Evolutionary conservation across 768 basidiomycete species (phyloP).

Genomic region (Neoboletus subvelutipes): DNA sequence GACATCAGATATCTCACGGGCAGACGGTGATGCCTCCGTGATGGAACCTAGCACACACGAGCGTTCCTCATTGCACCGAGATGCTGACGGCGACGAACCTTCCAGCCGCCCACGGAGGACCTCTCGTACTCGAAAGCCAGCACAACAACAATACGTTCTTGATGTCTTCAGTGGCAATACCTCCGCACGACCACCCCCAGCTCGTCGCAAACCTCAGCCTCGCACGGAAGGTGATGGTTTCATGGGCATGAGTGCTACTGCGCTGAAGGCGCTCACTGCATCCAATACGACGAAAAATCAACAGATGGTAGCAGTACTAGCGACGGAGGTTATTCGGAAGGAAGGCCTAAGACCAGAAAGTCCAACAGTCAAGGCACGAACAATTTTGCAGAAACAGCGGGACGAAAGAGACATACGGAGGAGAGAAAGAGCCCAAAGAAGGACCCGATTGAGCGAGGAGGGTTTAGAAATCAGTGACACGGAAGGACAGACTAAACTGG

Average conservation of each 20-base stretch:
- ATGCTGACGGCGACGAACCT: background rate
- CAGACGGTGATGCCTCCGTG: slow-evolving; percentile 13
- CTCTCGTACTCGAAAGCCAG: slow-evolving; percentile 47
- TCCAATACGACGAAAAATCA: slow-evolving; percentile 76
- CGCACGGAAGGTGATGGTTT: slow-evolving; percentile 45
- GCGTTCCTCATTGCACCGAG: slow-evolving; percentile 16
- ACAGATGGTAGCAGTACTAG: slow-evolving; percentile 56
- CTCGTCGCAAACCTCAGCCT: slow-evolving; percentile 46
- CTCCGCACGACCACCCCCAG: slow-evolving; percentile 29
- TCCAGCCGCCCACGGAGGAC: slow-evolving; percentile 44
- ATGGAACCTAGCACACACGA: background rate
- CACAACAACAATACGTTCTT: slow-evolving; percentile 32
- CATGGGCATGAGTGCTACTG: slow-evolving; percentile 65
- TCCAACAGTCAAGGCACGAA: slow-evolving; percentile 71
- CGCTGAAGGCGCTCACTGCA: slow-evolving; percentile 67
- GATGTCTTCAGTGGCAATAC: slow-evolving; percentile 40
- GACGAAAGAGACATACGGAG: slow-evolving; percentile 59
- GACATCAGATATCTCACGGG: background rate
- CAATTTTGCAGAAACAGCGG: slow-evolving; percentile 62
- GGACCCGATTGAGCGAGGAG: slow-evolving; percentile 49
- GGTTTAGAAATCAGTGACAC: slow-evolving; percentile 26
- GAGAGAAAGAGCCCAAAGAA: slow-evolving; percentile 57
- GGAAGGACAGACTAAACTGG: slow-evolving; percentile 27
- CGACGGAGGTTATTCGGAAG: slow-evolving; percentile 69
- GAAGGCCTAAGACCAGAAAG: slow-evolving; percentile 74